Evolutionary conservation across 805 yeast species (phyloP).

Genomic region (Pichia cephalocereana): DNA sequence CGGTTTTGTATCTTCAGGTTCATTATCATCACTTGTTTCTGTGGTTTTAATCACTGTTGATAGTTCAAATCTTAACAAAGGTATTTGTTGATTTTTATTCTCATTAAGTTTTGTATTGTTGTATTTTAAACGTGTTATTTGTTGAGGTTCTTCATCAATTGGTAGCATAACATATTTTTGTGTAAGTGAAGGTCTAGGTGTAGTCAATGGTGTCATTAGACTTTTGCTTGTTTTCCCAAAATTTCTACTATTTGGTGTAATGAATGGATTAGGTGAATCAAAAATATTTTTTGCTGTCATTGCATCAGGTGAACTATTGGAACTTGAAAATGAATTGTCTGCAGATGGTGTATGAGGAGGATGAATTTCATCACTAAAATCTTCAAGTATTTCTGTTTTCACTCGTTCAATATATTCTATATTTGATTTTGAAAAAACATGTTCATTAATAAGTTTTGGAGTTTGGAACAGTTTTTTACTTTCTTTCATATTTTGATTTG

Average conservation of each 20-base stretch:
- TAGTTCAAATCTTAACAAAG: conserved; percentile 2
- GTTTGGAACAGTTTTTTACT: conserved; percentile 6
- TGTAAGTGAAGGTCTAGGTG: conserved; percentile 9
- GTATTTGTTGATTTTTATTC: conserved; percentile 3
- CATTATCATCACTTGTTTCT: background rate
- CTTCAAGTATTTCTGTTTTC: conserved; percentile 1
- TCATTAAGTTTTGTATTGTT: background rate
- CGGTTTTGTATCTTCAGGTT: background rate
- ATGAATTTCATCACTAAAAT: background rate
- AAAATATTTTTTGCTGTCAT: conserved; percentile 5
- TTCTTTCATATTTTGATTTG: background rate
- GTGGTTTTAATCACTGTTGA: conserved; percentile 1
- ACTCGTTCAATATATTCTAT: conserved; percentile 8
- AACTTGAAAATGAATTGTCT: background rate
- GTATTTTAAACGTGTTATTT: background rate
- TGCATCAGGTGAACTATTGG: conserved; percentile 8
- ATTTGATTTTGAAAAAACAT: conserved; percentile 5
- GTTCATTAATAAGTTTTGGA: conserved; percentile 2
- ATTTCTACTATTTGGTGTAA: conserved; percentile 20
- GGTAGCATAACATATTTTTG: conserved; percentile 3
- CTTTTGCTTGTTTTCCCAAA: conserved; percentile 8
- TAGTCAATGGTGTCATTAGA: conserved; percentile 9
- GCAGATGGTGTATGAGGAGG: background rate
- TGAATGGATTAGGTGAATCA: conserved; percentile 23
- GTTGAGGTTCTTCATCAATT: background rate